A percentile compares a stretch with the other conserved stretches of the same genome.
These are phyloP conservation scores for Plectosphaerella sp. DNA, from an alignment of 2,329 filamentous ascomycete species.

Conservation along the genomic window DNA sequence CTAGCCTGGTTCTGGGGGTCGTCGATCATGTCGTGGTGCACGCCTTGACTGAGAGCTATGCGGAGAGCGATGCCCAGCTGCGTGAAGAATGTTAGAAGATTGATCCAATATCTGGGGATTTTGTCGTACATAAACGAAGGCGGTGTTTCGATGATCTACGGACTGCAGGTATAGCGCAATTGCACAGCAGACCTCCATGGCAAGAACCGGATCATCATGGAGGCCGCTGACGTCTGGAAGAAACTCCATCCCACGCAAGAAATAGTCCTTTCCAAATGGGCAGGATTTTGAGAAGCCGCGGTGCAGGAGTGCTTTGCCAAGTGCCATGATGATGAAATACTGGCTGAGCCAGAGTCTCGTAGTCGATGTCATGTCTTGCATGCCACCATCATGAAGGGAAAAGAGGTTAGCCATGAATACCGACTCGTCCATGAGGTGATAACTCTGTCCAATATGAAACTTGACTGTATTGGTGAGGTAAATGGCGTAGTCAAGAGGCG, in stretches of 20 bases:
- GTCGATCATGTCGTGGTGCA: not conserved
- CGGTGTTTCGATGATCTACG: conserved; percentile 34
- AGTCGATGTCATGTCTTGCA: conserved; percentile 5
- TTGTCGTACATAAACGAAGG: conserved; percentile 31
- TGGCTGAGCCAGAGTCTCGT: conserved; percentile 44
- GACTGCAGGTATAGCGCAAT: conserved; percentile 43
- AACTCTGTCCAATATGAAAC: conserved; percentile 49
- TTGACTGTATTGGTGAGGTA: conserved; percentile 53
- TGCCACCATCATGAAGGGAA: conserved; percentile 18
- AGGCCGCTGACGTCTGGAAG: conserved; percentile 30
- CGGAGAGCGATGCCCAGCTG: conserved; percentile 4
- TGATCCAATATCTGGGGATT: not conserved
- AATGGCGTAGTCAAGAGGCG: conserved; percentile 26
- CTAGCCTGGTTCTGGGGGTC: not conserved
- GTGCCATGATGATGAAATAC: conserved; percentile 47
- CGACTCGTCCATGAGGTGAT: conserved; percentile 49
- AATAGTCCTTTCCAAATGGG: conserved; percentile 8
- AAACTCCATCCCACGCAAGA: conserved; percentile 26
- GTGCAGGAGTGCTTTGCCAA: conserved; percentile 44
- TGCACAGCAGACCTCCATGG: conserved; percentile 39
- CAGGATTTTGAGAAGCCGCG: conserved; percentile 49
- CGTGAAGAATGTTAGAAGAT: not conserved
- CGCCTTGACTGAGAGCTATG: conserved; percentile 2
- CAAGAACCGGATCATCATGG: conserved; percentile 31
- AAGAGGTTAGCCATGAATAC: conserved; percentile 36